Evolutionary conservation across 805 yeast species (phyloP).

Genomic region (Cyberlindnera amylophila): DNA sequence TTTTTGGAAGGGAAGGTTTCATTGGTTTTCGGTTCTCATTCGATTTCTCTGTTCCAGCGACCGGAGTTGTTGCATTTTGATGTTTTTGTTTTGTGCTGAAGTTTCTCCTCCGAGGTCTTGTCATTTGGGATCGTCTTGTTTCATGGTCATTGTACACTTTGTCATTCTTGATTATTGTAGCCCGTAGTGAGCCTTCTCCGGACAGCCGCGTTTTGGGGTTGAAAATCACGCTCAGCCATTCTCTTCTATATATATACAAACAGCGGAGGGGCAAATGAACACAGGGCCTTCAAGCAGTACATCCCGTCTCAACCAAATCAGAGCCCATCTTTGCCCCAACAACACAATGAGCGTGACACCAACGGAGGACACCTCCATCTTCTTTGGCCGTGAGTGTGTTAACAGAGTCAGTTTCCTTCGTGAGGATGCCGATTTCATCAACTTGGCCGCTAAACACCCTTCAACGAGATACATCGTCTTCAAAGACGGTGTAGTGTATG

Average conservation of each 20-base stretch:
- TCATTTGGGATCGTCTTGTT: neutral
- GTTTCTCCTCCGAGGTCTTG: neutral
- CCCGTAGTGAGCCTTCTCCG: neutral
- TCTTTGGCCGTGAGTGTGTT: conserved; percentile 48
- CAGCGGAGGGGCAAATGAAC: neutral
- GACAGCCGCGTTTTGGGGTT: neutral
- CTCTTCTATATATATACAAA: too few species aligned
- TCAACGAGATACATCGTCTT: conserved; percentile 40
- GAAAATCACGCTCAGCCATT: neutral
- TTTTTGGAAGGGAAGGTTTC: neutral
- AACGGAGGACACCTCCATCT: conserved; percentile 10
- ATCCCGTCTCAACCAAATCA: conserved; percentile 5
- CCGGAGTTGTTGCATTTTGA: conserved; percentile 3
- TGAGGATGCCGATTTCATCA: conserved; percentile 45
- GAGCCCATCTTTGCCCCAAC: conserved; percentile 1
- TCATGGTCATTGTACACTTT: neutral
- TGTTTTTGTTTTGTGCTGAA: neutral
- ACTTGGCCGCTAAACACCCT: conserved; percentile 36
- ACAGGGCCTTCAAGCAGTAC: neutral
- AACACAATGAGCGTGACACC: neutral
- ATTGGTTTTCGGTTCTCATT: neutral
- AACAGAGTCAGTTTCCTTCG: conserved; percentile 58
- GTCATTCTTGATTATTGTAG: neutral
- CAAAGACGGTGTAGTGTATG: conserved; percentile 27
- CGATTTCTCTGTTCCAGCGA: too few species aligned